A percentile compares a stretch with the other conserved stretches of the same genome.
Conservation (phyloP, 306 rosid genomes). For the Citrullus colocynthis region DNA sequence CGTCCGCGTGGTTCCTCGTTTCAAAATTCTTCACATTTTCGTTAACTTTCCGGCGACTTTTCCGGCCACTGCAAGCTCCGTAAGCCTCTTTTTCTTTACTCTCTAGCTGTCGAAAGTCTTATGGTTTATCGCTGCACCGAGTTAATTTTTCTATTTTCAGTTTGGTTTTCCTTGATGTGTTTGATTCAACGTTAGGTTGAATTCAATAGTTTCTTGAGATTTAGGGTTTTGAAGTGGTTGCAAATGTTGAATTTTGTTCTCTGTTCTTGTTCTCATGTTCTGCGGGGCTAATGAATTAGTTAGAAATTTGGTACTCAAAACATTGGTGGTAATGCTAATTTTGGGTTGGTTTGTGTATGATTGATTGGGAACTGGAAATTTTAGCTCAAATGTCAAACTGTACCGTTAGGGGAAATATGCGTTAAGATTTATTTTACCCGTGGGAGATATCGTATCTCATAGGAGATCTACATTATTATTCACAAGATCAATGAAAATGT, state of each 20-base stretch:
- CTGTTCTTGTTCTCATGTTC: background rate
- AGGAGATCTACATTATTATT: background rate
- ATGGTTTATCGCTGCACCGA: background rate
- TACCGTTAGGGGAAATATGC: background rate
- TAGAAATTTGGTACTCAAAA: background rate
- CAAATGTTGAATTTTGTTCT: background rate
- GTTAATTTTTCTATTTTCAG: background rate
- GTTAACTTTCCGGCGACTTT: constrained; percentile 8
- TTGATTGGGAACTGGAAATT: background rate
- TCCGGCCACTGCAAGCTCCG: constrained; percentile 5
- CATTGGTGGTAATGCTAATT: background rate
- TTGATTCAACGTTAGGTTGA: background rate
- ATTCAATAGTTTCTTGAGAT: background rate
- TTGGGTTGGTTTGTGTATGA: background rate
- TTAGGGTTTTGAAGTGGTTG: constrained; percentile 12
- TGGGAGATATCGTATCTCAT: background rate
- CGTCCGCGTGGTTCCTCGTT: background rate
- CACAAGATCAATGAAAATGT: background rate
- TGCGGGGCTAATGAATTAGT: background rate
- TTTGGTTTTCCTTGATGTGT: background rate
- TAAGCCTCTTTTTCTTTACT: background rate
- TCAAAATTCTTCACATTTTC: constrained; percentile 5
- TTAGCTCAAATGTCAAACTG: background rate
- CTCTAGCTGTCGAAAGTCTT: background rate
- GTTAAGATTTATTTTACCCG: background rate